These are phyloP conservation scores for Ceratobasidium sp. DNA, from an alignment of 1,284 basidiomycete species.

Conservation along the genomic window DNA sequence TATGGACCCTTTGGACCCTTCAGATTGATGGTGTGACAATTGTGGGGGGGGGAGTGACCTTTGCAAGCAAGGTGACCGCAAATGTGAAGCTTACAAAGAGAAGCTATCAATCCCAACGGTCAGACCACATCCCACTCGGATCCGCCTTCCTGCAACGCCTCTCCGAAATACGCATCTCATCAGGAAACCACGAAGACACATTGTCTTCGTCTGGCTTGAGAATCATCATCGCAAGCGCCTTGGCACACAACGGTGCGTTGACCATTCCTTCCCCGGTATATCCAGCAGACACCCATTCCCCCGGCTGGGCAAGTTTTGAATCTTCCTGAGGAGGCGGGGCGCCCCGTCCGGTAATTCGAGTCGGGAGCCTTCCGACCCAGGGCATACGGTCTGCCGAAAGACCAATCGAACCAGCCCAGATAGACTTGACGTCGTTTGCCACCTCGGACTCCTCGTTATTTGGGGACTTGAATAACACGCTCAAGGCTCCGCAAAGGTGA, in stretches of 20 bases:
- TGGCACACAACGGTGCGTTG: constrained; percentile 38
- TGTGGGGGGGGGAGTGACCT: no score
- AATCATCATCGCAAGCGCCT: constrained; percentile 42
- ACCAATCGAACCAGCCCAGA: constrained; percentile 73
- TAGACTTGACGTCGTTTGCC: constrained; percentile 59
- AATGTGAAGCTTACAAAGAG: neutral
- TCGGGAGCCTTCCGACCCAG: constrained; percentile 69
- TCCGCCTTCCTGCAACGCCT: constrained; percentile 41
- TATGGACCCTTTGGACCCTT: no score
- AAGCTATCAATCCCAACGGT: constrained; percentile 26
- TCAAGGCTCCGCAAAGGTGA: constrained; percentile 64
- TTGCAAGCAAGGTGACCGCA: neutral
- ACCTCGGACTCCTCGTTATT: no score
- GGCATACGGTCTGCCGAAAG: constrained; percentile 66
- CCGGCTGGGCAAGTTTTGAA: constrained; percentile 30
- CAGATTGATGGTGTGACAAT: no score
- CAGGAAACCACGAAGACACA: constrained; percentile 38
- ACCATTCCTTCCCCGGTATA: constrained; percentile 44
- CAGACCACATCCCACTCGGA: constrained; percentile 17
- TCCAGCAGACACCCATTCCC: constrained; percentile 36
- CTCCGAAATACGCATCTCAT: constrained; percentile 39
- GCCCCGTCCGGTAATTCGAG: constrained; percentile 57
- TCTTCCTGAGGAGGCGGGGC: constrained; percentile 50
- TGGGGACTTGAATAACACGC: constrained; percentile 63
- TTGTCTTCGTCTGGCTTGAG: constrained; percentile 33